Evolutionary conservation across 441 rosid species (phyloP), one percentile per base, ranked within the genome.

Genomic region (Gossypium schwendimanii): DNA sequence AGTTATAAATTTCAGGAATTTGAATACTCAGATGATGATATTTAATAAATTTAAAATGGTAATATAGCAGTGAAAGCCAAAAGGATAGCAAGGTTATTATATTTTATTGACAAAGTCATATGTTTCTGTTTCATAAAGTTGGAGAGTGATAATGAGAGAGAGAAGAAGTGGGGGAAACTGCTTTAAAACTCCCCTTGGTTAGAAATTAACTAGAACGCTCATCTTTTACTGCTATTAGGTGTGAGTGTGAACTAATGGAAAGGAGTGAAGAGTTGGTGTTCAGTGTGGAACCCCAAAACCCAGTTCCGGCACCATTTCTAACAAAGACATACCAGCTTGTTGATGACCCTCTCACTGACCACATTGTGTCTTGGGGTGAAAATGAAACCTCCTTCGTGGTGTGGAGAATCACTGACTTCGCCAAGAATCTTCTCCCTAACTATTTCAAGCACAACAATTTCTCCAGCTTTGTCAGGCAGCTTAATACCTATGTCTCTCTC

Each of bases 401-500:
- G 8, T 78, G 84, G 86, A 80, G 77, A 24, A 78, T 82, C 5
- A 66, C 80, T 6, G 86, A 83, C 82, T 83, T 83, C 55, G 81
- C 86, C n/a, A 74, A 80, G 14, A 80, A 78, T 71, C 79, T 83
- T 47, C 86, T 83, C 4, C 86, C 86, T 0, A 80, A 68, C 71
- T 80, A 75, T 76, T 83, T 83, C 78, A 83, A 83, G 77, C 86
- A 83, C 79, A 83, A 76, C 75, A 83, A 83, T 74, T 82, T 82
- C 83, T 82, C 81, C 39, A 82, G 85, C 81, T 82, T 82, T 59
- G 83, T 79, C 36, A 63, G 83, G 69, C 86, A 82, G 78, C 83
- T 83, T 26, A 83, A 83, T 67, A 80, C 84, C 50, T 83, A 83
- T 71, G 86, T 83, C 39, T 31, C 31, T 23, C 58, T n/a, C 60